Base-by-base conservation (phyloP, 768 basidiomycete genomes). In the Mycena galopus region DNA sequence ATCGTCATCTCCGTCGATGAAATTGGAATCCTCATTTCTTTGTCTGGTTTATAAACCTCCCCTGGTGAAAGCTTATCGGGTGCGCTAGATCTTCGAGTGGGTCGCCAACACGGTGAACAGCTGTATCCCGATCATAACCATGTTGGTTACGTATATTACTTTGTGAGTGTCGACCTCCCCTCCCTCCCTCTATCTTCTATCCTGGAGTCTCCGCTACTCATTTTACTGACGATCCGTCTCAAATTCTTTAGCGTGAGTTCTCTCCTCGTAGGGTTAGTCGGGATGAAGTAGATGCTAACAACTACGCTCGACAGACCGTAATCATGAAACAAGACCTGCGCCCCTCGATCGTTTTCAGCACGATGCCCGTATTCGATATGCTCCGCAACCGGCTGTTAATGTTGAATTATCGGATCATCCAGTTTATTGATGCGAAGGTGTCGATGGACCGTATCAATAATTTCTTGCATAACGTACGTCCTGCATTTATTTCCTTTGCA, bases 321-420 rank as follows among this genome's bases (percentile, higher is more conserved):
- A 70, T 87, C 47, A 84, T 86, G 84, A 85, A 84, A 61, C 74
- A 83, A 73, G 77, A 82, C 2, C 77, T 88, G 23, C 84, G 75
- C 51, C 85, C 85, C 4, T 86, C 86, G 14, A 82, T 78, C 19
- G 86, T 75, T 17, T 88, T 88, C 78, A 86, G 86, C 29, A 87
- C 86, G 66, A 87, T 90, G 82, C 79, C 87, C 67, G 90, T 93
- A 25, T 93, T 94, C 77, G 88, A 90, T 56, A 86, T 91, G 75
- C 79, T 94, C 35, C 86, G 90, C 37, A 84, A 86, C 7, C 88
- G 89, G 67, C 79, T 91, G 58, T 81, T 83, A 78, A 86, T 80
- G 78, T 78, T 80, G 1, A 79, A 83, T 25, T 82, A 80, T 71
- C 75, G 78, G 17, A 65, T 82, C 29, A 80, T 78, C 10, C 62